Base-by-base conservation (phyloP, 495 filamentous ascomycete genomes). In the Aspergillus sclerotiicarbonarius region DNA sequence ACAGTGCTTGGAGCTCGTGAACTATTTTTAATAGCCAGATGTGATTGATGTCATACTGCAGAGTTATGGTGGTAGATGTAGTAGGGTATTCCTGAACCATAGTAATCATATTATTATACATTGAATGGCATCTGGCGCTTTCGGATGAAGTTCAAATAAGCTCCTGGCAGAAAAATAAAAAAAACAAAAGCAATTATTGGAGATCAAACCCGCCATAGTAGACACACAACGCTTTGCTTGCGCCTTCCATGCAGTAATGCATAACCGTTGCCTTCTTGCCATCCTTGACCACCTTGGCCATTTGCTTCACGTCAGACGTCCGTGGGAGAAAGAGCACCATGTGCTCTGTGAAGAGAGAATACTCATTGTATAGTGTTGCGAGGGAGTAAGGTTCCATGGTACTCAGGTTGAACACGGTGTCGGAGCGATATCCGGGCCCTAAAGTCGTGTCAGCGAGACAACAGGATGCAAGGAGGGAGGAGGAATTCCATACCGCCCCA, bases 231-330 rank as follows among this genome's bases (percentile, higher is more conserved):
- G 80, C 82, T 75, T 97, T 98, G 70, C 94, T 96, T 4, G 89
- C 88, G 8, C 91, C 90, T 54, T 89, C 80, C 73, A 94, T 87
- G 69, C 91, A 96, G 68, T 98, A 98, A 73, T 98, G 94, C 48
- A 90, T 82, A 25, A 92, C 87, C 18, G 88, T 82, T 8, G 90
- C 71, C 67, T 82, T 83, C 43, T 73, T 58, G 15, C 70, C 79
- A 9, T 76, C 69, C 49, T 83, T 78, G 2, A 79, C 82, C 52
- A 86, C 70, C 60, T 76, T 76, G 4, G 90, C 91, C 37, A 98
- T 74, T 67, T 98, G 95, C 21, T 86, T 81, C 18, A 98, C 60
- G 72, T 98, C 86, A 47, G 90, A 94, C 2, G 88, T 96, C 46
- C 94, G 80, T 7, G 94, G 94, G n/a, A 98, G 77, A 64, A 88